Evolutionary conservation across 805 yeast species (phyloP).

Genomic region (Sugiyamaella mastotermitis): DNA sequence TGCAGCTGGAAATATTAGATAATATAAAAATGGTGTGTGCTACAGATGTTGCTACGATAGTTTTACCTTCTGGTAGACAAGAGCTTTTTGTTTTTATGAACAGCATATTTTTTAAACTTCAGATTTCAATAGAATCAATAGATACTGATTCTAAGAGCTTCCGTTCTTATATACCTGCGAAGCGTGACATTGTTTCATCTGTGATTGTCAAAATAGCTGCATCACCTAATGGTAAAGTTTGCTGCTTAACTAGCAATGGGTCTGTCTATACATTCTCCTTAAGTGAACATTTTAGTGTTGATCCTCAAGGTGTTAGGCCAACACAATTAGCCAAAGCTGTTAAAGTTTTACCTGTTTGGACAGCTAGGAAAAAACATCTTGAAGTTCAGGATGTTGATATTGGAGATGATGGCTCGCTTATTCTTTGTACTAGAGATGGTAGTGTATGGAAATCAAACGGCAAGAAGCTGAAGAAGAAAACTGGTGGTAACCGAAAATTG

Average conservation of each 20-base stretch:
- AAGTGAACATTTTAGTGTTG: constrained; percentile 17
- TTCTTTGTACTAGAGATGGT: constrained; percentile 66
- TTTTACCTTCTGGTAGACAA: constrained; percentile 44
- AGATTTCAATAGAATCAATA: constrained; percentile 24
- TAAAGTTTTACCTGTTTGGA: constrained; percentile 22
- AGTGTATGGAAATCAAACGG: constrained; percentile 41
- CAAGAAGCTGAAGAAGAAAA: constrained; percentile 21
- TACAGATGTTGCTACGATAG: constrained; percentile 63
- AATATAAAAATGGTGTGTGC: constrained; percentile 52
- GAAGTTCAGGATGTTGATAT: constrained; percentile 62
- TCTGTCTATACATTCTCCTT: constrained; percentile 21
- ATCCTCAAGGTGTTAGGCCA: constrained; percentile 9
- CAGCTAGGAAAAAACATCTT: constrained; percentile 39
- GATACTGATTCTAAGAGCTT: constrained; percentile 22
- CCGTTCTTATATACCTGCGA: constrained; percentile 18
- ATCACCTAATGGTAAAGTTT: constrained; percentile 19
- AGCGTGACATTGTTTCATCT: constrained; percentile 5
- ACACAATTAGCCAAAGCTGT: constrained; percentile 14
- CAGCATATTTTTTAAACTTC: constrained; percentile 49
- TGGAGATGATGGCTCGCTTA: constrained; percentile 59
- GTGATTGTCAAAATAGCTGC: constrained; percentile 21
- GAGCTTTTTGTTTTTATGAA: constrained; percentile 59
- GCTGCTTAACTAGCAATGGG: constrained; percentile 21
- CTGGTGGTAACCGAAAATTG: constrained; percentile 28
- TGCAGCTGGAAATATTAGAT: constrained; percentile 40